These are phyloP conservation scores for Cubamyces lactineus DNA, from an alignment of 768 basidiomycete species.

Conservation along the genomic window DNA sequence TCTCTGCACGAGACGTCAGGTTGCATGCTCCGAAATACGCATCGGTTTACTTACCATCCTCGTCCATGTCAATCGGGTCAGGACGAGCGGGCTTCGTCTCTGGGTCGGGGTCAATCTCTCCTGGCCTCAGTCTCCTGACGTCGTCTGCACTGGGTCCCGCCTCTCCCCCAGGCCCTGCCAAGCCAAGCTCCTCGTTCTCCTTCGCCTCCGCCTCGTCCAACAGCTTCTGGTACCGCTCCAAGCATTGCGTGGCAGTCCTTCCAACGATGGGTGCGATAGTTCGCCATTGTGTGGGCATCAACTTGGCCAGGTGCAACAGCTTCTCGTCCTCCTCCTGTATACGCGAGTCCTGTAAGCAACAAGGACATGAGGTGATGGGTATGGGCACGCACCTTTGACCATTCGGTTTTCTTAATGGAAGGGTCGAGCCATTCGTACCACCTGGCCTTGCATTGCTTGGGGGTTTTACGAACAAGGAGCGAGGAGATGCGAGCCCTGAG, in stretches of 20 bases:
- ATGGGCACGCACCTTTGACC: constrained; percentile 79
- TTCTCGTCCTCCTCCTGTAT: constrained; percentile 95
- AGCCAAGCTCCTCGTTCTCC: constrained; percentile 92
- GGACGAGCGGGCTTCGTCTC: constrained; percentile 98
- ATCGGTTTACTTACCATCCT: constrained; percentile 69
- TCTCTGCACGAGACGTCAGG: constrained; percentile 56
- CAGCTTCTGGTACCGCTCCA: constrained; percentile 97
- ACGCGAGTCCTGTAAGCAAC: background rate
- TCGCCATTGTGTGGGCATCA: constrained; percentile 99
- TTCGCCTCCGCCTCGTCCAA: constrained; percentile 97
- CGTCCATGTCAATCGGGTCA: constrained; percentile 99
- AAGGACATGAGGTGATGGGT: background rate
- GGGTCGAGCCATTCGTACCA: constrained; percentile 99
- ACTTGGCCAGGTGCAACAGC: constrained; percentile 92
- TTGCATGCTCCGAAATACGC: background rate
- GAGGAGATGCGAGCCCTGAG: constrained; percentile 97
- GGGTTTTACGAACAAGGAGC: constrained; percentile 95
- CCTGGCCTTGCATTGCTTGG: constrained; percentile 98
- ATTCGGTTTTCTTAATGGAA: constrained; percentile 99
- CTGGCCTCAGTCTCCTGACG: constrained; percentile 84
- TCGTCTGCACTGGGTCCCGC: constrained; percentile 91
- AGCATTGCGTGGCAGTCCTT: constrained; percentile 94
- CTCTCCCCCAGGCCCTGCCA: constrained; percentile 81
- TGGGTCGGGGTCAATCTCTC: constrained; percentile 98
- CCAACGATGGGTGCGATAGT: constrained; percentile 99